Conservation (phyloP, 2,329 filamentous ascomycete species). For the Sclerotinia minor region DNA sequence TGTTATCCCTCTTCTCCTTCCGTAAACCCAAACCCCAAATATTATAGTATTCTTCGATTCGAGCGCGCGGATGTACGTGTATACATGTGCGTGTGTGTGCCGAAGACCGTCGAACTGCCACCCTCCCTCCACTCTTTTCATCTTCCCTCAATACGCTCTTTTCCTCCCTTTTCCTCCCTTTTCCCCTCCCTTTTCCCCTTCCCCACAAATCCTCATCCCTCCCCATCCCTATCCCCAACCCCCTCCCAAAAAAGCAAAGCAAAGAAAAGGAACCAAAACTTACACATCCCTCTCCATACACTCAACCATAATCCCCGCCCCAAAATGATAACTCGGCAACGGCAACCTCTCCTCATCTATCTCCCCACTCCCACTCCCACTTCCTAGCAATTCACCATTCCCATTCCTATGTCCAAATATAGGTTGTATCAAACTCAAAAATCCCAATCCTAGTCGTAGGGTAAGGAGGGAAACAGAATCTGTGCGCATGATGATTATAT, state of each 20-base stretch:
- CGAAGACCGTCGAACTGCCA: not conserved
- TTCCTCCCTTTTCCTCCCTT: slow-evolving; percentile 2
- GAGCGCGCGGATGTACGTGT: slow-evolving; percentile 65
- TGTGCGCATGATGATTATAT: too few species aligned
- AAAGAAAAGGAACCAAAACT: slow-evolving; percentile 45
- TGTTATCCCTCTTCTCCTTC: too few species aligned
- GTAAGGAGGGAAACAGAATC: too few species aligned
- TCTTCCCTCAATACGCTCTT: not conserved
- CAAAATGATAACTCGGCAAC: slow-evolving; percentile 64
- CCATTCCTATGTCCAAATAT: not conserved
- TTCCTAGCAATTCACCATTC: not conserved
- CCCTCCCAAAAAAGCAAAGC: not conserved
- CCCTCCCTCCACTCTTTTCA: not conserved
- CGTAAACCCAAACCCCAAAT: too few species aligned
- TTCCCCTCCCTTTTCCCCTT: not conserved
- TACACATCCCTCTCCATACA: slow-evolving; percentile 75
- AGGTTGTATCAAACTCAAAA: too few species aligned
- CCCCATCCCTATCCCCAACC: too few species aligned
- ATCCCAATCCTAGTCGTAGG: not conserved
- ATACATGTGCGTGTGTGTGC: slow-evolving; percentile 61
- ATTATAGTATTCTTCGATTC: not conserved
- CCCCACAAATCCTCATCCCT: too few species aligned
- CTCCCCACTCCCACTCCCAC: slow-evolving; percentile 11
- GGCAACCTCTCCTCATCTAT: slow-evolving; percentile 33
- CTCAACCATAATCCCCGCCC: slow-evolving; percentile 66